These are phyloP conservation scores for Cercospora sp. DNA, from an alignment of 2,329 filamentous ascomycete species.

Conservation along the genomic window DNA sequence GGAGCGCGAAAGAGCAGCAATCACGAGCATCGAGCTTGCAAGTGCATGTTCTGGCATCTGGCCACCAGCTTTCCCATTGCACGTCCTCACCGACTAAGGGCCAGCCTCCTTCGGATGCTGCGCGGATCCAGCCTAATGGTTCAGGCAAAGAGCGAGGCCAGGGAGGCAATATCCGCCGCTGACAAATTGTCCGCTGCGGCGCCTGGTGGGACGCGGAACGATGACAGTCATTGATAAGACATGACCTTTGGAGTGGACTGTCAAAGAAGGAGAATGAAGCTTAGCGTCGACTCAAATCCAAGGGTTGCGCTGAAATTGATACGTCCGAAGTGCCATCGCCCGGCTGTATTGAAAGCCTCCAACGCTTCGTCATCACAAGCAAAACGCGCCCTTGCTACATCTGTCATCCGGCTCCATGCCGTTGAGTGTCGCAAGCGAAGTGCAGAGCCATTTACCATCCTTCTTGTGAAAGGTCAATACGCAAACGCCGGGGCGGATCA, in stretches of 20 bases:
- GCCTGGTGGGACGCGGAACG: neutral
- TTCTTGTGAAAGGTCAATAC: conserved; percentile 6
- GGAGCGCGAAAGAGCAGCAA: neutral
- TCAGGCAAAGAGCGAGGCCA: neutral
- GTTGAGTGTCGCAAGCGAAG: neutral
- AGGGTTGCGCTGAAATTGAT: neutral
- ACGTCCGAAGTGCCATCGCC: neutral
- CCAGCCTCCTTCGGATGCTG: neutral
- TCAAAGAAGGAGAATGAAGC: neutral
- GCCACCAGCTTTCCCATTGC: neutral
- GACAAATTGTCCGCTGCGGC: neutral
- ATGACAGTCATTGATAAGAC: neutral
- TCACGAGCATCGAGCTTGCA: neutral
- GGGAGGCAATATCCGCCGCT: neutral
- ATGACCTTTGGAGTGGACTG: neutral
- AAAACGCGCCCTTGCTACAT: neutral
- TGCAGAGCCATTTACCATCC: conserved; percentile 1
- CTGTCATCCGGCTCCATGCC: conserved; percentile 6
- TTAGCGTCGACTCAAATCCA: neutral
- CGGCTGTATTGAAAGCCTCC: neutral
- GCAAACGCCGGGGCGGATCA: neutral
- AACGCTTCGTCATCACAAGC: neutral
- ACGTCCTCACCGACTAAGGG: neutral
- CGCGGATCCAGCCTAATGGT: neutral
- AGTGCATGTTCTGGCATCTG: neutral